A percentile compares a stretch with the other conserved stretches of the same genome.
phyloP scores from a whole-genome alignment of 2,329 filamentous ascomycete genomes.

The Stachybotrys elegans region DNA sequence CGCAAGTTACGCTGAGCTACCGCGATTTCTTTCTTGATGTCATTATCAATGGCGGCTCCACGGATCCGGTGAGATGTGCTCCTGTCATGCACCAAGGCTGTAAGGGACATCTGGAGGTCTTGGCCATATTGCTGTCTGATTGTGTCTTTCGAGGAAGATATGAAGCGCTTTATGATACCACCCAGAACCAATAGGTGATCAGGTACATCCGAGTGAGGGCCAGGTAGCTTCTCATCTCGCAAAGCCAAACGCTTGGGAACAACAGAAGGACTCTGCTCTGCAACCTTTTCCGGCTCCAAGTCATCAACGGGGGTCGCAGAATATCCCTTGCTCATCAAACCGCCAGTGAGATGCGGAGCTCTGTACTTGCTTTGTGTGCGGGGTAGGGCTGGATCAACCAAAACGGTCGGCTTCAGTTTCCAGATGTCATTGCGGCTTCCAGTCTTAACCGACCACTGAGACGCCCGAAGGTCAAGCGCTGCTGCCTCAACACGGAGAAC shows the following conservation, averaged over 20 bases:
- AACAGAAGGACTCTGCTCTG: background rate
- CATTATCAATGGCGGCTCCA: background rate
- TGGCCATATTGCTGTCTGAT: constrained; percentile 12
- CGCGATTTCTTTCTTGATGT: background rate
- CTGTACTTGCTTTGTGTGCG: background rate
- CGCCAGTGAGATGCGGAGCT: background rate
- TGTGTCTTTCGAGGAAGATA: background rate
- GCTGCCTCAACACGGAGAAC: background rate
- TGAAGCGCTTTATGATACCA: constrained; percentile 5
- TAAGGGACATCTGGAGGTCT: constrained; percentile 10
- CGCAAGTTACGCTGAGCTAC: background rate
- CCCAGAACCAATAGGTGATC: constrained; percentile 1
- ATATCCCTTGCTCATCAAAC: background rate
- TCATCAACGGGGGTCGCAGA: too few species aligned
- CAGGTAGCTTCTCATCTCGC: too few species aligned
- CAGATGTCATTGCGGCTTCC: background rate
- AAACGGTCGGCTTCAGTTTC: background rate
- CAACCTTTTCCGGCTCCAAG: background rate
- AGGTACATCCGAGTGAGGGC: too few species aligned
- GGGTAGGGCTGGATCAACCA: background rate
- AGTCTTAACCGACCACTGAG: background rate
- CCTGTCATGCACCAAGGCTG: constrained; percentile 1
- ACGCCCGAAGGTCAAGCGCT: background rate
- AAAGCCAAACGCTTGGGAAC: too few species aligned
- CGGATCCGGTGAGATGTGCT: background rate